Conservation (phyloP, 805 yeast species). For the Yarrowia sp. region DNA sequence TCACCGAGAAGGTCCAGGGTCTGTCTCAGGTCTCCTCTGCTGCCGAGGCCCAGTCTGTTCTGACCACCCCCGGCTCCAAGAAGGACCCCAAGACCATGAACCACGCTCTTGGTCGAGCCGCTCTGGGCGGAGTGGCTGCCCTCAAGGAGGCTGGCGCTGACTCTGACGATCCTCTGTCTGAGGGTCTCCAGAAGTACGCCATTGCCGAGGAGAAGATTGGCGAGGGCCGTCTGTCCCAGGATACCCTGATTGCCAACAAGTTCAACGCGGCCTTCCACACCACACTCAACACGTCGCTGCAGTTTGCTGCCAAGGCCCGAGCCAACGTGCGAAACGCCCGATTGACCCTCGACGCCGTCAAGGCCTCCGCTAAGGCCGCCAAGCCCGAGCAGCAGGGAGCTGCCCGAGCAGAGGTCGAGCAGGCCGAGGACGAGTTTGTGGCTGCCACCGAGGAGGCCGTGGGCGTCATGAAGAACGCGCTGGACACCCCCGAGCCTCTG, state of each 20-base stretch:
- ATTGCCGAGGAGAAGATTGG: slow-evolving; percentile 77
- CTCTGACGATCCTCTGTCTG: slow-evolving; percentile 60
- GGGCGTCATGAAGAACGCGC: slow-evolving; percentile 78
- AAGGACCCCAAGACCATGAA: slow-evolving; percentile 77
- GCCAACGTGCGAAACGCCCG: slow-evolving; percentile 79
- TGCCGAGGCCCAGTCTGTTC: slow-evolving; percentile 81
- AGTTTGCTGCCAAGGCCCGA: slow-evolving; percentile 71
- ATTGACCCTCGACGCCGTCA: slow-evolving; percentile 78
- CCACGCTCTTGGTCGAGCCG: slow-evolving; percentile 81
- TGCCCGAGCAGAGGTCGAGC: slow-evolving; percentile 76
- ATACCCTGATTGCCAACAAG: slow-evolving; percentile 69
- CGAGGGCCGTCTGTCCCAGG: slow-evolving; percentile 83
- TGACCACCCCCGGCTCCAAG: slow-evolving; percentile 59
- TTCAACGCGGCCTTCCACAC: slow-evolving; percentile 72
- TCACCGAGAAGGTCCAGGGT: slow-evolving; percentile 68
- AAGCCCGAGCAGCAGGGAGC: slow-evolving; percentile 73
- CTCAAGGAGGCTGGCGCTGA: slow-evolving; percentile 51
- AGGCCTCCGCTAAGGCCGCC: slow-evolving; percentile 60
- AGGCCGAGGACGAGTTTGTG: slow-evolving; percentile 87
- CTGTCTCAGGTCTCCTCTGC: slow-evolving; percentile 76
- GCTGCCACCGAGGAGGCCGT: slow-evolving; percentile 90
- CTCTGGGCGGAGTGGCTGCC: slow-evolving; percentile 57
- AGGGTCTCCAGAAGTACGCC: slow-evolving; percentile 71
- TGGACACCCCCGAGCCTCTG: slow-evolving; percentile 72
- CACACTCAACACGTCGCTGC: slow-evolving; percentile 65